These are phyloP conservation scores for Sclerotinia trifoliorum DNA, from an alignment of 2,329 filamentous ascomycete species.

Conservation along the genomic window DNA sequence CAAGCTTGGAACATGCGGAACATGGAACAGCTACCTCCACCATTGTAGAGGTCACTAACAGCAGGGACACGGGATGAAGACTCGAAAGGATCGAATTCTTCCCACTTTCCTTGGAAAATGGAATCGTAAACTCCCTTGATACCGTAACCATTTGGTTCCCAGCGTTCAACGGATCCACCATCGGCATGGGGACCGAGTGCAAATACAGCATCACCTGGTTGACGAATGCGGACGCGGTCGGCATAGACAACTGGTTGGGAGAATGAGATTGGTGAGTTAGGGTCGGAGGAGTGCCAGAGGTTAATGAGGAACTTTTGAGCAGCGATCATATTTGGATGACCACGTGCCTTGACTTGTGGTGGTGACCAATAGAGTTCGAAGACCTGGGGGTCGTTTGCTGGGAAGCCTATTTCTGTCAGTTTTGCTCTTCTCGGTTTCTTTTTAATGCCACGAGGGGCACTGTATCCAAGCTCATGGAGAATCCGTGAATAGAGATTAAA, in stretches of 20 bases:
- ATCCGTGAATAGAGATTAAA: neutral
- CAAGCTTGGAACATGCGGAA: conserved; percentile 91
- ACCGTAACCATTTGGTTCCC: conserved; percentile 70
- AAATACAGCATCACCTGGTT: conserved; percentile 68
- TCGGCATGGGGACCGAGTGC: conserved; percentile 72
- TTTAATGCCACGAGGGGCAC: neutral
- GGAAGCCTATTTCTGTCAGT: conserved; percentile 50
- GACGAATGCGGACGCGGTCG: conserved; percentile 63
- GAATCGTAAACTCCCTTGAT: conserved; percentile 66
- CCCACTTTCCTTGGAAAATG: conserved; percentile 75
- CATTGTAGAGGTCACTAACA: conserved; percentile 73
- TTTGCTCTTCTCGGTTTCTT: neutral
- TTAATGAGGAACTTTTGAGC: conserved; percentile 62
- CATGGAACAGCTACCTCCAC: conserved; percentile 77
- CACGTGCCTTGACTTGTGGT: conserved; percentile 65
- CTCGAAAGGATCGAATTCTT: conserved; percentile 80
- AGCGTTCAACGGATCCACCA: conserved; percentile 71
- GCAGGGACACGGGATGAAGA: conserved; percentile 65
- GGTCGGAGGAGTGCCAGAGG: conserved; percentile 53
- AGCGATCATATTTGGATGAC: conserved; percentile 61
- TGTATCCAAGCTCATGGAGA: too few relatives aligned
- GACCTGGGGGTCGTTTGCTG: conserved; percentile 64
- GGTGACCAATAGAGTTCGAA: conserved; percentile 75
- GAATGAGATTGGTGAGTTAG: conserved; percentile 47
- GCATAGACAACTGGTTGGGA: conserved; percentile 64